phyloP scores from a whole-genome alignment of 352 stramenopile genomes.

The Globisporangium uncinulatum region DNA sequence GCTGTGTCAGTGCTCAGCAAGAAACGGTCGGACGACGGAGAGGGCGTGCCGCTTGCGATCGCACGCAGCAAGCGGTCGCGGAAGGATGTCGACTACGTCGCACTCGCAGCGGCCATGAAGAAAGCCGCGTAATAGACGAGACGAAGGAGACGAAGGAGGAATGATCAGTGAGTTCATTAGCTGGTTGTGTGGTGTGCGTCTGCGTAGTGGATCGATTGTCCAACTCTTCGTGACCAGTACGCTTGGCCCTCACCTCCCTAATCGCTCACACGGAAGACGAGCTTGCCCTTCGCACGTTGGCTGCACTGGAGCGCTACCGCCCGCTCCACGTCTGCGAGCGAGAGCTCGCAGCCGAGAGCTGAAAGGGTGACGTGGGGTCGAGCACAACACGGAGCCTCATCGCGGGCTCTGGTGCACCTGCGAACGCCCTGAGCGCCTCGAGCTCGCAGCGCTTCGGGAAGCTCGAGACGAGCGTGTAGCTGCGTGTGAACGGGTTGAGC shows the following conservation, averaged over 20 bases:
- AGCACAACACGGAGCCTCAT: constrained; percentile 41
- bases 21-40: constrained; percentile 19
- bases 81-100: constrained; percentile 65
- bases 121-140: constrained; percentile 16
- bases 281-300: constrained; percentile 71
- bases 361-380: constrained; percentile 52
- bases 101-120: constrained; percentile 48
- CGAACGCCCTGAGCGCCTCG: constrained; percentile 37
- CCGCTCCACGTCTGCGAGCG: constrained; percentile 34
- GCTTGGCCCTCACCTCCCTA: too few relatives aligned
- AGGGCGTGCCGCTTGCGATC: constrained; percentile 3
- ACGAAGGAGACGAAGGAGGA: background rate
- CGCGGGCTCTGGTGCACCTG: constrained; percentile 7
- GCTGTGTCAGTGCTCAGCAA: constrained; percentile 18
- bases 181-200: too few relatives aligned
- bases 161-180: background rate
- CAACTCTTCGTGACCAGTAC: too few relatives aligned
- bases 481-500: constrained; percentile 28
- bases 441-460: constrained; percentile 34
- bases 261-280: constrained; percentile 28
- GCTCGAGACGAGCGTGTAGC: constrained; percentile 24
- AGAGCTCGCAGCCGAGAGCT: constrained; percentile 76
- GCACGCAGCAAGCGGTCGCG: constrained; percentile 40
- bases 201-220: too few relatives aligned
- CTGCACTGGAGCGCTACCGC: constrained; percentile 59